Conservation (phyloP, 23 red algal genomes). For the Pyropia haitanensis region DNA sequence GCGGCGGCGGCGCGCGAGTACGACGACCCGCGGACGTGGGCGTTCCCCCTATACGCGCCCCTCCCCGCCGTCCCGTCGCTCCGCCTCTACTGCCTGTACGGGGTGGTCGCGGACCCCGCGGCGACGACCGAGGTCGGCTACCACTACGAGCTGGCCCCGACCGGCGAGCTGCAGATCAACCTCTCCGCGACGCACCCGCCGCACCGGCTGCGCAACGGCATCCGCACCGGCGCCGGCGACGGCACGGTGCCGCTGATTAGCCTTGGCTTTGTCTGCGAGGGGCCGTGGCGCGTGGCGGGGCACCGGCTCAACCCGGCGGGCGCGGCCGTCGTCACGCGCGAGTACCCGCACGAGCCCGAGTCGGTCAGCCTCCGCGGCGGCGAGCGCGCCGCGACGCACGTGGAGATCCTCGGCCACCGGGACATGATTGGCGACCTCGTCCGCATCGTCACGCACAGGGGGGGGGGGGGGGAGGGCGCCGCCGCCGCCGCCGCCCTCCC, state of each 20-base stretch:
- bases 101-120: neutral
- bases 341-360: conserved; percentile 6
- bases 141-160: neutral
- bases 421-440: neutral
- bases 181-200: neutral
- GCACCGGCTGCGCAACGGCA: neutral
- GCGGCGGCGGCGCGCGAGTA: neutral
- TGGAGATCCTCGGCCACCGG: conserved; percentile 2
- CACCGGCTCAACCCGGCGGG: conserved; percentile 1
- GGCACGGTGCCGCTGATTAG: conserved; percentile 3
- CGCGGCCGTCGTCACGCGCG: neutral
- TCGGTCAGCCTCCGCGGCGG: neutral
- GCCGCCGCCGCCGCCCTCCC: too few relatives aligned
- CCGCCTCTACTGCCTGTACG: conserved; percentile 3
- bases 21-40: conserved; percentile 1
- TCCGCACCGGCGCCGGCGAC: neutral
- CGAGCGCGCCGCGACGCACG: neutral
- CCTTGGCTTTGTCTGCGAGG: neutral
- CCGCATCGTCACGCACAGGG: too few relatives aligned
- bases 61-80: neutral
- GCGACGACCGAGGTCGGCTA: conserved; percentile 2
- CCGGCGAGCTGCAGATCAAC: neutral
- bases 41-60: neutral
- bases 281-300: neutral
- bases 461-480: too few relatives aligned